Conservation (phyloP, 768 basidiomycete genomes). For the Lactarius psammicola region DNA sequence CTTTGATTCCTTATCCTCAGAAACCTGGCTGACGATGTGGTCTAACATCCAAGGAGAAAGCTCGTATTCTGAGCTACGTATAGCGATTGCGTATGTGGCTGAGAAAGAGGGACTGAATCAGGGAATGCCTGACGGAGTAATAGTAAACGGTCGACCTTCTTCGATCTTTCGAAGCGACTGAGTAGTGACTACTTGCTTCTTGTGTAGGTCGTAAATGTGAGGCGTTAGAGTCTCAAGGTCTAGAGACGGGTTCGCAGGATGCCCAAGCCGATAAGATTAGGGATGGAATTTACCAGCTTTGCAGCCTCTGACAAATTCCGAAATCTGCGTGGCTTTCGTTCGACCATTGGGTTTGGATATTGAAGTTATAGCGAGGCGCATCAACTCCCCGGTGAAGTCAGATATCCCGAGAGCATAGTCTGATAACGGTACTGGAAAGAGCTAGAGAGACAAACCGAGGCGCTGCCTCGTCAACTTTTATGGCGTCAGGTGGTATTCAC, state of each 20-base stretch:
- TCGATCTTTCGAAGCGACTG: constrained; percentile 96
- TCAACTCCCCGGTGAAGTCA: constrained; percentile 95
- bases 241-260: constrained; percentile 32
- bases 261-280: neutral
- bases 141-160: constrained; percentile 55
- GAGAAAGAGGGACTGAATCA: constrained; percentile 5
- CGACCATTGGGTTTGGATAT: constrained; percentile 66
- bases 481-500: neutral
- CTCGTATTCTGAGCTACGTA: constrained; percentile 73
- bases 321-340: constrained; percentile 58
- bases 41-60: constrained; percentile 65
- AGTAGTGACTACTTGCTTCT: constrained; percentile 84
- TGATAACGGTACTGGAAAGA: constrained; percentile 68
- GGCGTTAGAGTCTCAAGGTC: constrained; percentile 81
- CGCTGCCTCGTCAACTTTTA: neutral
- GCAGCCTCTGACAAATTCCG: constrained; percentile 69
- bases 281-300: constrained; percentile 53
- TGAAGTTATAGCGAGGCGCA: constrained; percentile 90
- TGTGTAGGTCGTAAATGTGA: constrained; percentile 66
- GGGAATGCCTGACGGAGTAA: neutral
- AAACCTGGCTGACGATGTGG: constrained; percentile 53
- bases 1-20: constrained; percentile 9
- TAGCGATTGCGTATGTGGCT: constrained; percentile 73
- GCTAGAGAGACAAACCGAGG: constrained; percentile 45
- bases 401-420: constrained; percentile 93